A percentile compares a stretch with the other conserved stretches of the same genome.
phyloP scores from a whole-genome alignment of 192 early-diverging fungal genomes.

The Backusella circina region DNA sequence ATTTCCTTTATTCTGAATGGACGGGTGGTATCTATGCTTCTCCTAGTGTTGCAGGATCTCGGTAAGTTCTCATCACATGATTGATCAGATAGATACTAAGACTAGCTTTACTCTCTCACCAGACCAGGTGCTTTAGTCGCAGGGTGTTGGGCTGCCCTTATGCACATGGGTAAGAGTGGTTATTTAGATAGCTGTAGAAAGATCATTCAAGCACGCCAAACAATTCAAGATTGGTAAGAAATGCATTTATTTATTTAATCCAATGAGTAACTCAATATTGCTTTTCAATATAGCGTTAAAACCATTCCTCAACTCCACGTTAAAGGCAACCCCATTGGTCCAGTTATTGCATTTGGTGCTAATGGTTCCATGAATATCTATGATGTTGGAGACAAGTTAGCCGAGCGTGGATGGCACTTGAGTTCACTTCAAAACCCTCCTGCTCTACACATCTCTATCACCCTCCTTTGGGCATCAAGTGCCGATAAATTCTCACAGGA shows the following conservation, averaged over 20 bases:
- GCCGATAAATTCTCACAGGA: constrained; percentile 75
- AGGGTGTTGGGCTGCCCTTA: constrained; percentile 92
- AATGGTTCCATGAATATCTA: constrained; percentile 73
- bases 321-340: constrained; percentile 74
- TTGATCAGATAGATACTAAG: neutral
- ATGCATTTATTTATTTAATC: neutral
- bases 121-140: constrained; percentile 90
- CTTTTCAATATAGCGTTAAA: constrained; percentile 34
- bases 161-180: constrained; percentile 82
- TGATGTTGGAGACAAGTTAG: constrained; percentile 80
- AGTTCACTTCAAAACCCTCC: constrained; percentile 87
- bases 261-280: neutral
- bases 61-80: constrained; percentile 29
- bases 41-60: constrained; percentile 87
- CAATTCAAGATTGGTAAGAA: constrained; percentile 61
- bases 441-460: constrained; percentile 88
- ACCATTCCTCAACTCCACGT: constrained; percentile 67
- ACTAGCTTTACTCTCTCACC: neutral
- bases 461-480: constrained; percentile 69
- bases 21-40: constrained; percentile 95
- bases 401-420: constrained; percentile 79
- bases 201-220: constrained; percentile 72
- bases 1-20: constrained; percentile 90
- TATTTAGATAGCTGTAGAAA: constrained; percentile 80
- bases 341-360: constrained; percentile 74